Evolutionary conservation across 73 alveolate species (phyloP), one percentile per base, ranked within the genome.

Genomic region (Paraurostyla sp.): DNA sequence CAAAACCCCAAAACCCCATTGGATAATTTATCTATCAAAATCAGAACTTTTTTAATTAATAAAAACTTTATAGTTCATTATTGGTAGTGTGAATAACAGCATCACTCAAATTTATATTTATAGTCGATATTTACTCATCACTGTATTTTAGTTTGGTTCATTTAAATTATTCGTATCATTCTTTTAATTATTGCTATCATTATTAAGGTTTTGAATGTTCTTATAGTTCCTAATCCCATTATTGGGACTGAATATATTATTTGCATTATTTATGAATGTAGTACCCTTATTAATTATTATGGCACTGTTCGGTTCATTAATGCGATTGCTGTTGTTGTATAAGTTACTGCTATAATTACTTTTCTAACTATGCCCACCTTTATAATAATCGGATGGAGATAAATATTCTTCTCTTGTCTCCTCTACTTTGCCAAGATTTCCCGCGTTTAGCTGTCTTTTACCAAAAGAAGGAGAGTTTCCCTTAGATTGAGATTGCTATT

Each of bases 1-100:
- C n/a, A n/a, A 56, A 56, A 56, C 71, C 71, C 71, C 71, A 56
- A 56, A 56, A 56, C 71, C 71, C 71, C 71, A 56, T 56, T 56
- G 22, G 22, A 32, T 56, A 15, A 15, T 56, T 56, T 18, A 15
- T 56, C 22, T 15, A 60, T 60, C 32, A 2, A 60, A 60, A 16
- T 4, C 32, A 50, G 40, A 29, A 60, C 32, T 29, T 29, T 13
- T 60, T 60, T n/a, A n/a, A n/a, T n/a, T n/a, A n/a, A n/a, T n/a
- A n/a, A n/a, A n/a, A n/a, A n/a, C n/a, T n/a, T n/a, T n/a, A n/a
- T n/a, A n/a, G n/a, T n/a, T n/a, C n/a, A n/a, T n/a, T n/a, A n/a
- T n/a, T n/a, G n/a, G n/a, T n/a, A n/a, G n/a, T n/a, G n/a, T n/a
- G n/a, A n/a, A n/a, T n/a, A n/a, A n/a, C n/a, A n/a, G n/a, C n/a